These are phyloP conservation scores for Eragrostis curvula DNA, from an alignment of 176 grass and related monocot genomes.

Conservation along the genomic window DNA sequence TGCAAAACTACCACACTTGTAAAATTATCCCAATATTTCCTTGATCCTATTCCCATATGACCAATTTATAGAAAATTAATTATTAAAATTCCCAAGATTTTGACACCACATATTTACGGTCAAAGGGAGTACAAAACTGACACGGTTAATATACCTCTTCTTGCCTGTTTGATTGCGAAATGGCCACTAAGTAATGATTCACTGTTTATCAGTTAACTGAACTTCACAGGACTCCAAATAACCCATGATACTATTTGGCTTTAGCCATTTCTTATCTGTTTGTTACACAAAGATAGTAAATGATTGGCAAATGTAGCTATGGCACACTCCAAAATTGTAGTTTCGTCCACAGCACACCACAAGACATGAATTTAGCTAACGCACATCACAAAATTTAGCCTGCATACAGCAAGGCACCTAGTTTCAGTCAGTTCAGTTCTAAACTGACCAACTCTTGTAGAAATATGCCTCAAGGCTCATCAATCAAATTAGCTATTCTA, in stretches of 20 bases:
- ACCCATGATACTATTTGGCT: conserved; percentile 4
- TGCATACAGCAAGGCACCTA: no score
- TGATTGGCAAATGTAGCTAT: no score
- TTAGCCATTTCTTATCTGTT: not conserved
- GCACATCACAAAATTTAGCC: no score
- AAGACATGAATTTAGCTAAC: no score
- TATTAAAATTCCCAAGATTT: not conserved
- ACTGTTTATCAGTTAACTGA: not conserved
- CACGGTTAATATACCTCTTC: not conserved
- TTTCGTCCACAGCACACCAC: no score
- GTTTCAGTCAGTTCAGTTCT: no score
- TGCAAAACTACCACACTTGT: not conserved
- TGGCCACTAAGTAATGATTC: not conserved
- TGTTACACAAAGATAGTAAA: not conserved
- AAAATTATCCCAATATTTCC: not conserved
- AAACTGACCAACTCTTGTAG: no score
- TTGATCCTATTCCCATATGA: not conserved
- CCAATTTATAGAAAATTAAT: not conserved
- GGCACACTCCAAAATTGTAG: no score
- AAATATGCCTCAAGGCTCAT: no score
- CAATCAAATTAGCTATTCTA: no score
- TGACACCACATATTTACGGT: not conserved
- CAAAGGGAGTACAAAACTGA: not conserved
- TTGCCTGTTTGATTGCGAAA: conserved; percentile 15
- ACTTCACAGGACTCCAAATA: not conserved